phyloP scores from a whole-genome alignment of 2,329 filamentous ascomycete genomes.

The Ceratocystis variospora region DNA sequence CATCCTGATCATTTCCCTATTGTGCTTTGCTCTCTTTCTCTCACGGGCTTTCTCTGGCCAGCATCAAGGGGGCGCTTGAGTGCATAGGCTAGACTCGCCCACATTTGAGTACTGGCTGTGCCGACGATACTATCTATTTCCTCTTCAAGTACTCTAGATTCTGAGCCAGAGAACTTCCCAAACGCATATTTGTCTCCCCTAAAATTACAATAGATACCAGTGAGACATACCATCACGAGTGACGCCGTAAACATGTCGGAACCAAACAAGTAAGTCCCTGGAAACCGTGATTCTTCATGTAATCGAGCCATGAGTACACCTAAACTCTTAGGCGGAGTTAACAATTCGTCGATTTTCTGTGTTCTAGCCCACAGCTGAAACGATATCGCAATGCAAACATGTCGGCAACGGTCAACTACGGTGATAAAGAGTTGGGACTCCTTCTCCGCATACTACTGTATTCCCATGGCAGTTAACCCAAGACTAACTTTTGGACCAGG shows the following conservation, averaged over 20 bases:
- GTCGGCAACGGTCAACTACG: slow-evolving; percentile 6
- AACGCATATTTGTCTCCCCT: background rate
- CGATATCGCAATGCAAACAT: slow-evolving; percentile 9
- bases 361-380: slow-evolving; percentile 7
- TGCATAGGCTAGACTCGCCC: background rate
- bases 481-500: slow-evolving; percentile 1
- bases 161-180: background rate
- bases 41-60: background rate
- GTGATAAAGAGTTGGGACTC: slow-evolving; percentile 7
- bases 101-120: background rate
- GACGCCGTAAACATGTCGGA: background rate
- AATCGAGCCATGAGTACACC: background rate
- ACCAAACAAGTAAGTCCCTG: slow-evolving; percentile 5
- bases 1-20: background rate
- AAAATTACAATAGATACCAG: background rate
- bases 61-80: background rate
- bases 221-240: background rate
- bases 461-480: background rate
- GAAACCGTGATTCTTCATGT: background rate
- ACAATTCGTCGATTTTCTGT: background rate
- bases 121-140: background rate
- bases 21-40: background rate
- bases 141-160: background rate
- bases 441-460: background rate
- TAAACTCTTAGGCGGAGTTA: slow-evolving; percentile 1